A percentile compares a stretch with the other conserved stretches of the same genome.
Conservation (phyloP, 768 basidiomycete genomes). For the Termitomyces sp. region DNA sequence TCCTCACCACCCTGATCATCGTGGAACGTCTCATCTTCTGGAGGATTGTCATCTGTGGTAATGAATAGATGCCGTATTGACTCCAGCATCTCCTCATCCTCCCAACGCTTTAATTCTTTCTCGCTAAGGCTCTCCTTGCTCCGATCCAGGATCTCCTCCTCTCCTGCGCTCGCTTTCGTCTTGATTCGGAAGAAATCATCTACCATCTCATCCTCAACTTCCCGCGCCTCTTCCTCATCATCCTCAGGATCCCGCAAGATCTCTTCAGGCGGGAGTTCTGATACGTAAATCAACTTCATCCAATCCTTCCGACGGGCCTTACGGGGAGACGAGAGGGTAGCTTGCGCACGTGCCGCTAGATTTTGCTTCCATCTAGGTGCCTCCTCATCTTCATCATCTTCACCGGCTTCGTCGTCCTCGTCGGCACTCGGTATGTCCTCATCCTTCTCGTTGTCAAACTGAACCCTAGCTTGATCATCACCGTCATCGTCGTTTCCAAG, state of each 20-base stretch:
- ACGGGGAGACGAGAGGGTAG: conserved; percentile 29
- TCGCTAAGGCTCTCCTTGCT: conserved; percentile 56
- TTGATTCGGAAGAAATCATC: conserved; percentile 77
- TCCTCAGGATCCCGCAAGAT: conserved; percentile 45
- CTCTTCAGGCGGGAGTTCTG: conserved; percentile 63
- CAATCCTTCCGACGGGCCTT: conserved; percentile 59
- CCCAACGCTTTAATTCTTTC: conserved; percentile 69
- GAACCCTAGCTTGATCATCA: conserved; percentile 22
- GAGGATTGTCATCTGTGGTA: conserved; percentile 48
- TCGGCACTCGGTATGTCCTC: conserved; percentile 47
- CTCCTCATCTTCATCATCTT: conserved; percentile 34
- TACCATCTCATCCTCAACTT: conserved; percentile 30
- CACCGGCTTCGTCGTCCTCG: conserved; percentile 35
- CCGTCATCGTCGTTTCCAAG: conserved; percentile 38
- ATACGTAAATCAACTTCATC: conserved; percentile 82
- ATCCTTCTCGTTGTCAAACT: conserved; percentile 42
- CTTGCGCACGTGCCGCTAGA: conserved; percentile 42
- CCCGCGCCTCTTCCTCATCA: conserved; percentile 25
- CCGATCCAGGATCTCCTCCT: conserved; percentile 61
- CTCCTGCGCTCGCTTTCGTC: conserved; percentile 27
- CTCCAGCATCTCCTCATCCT: conserved; percentile 80
- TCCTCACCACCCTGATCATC: conserved; percentile 30
- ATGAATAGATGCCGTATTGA: conserved; percentile 89
- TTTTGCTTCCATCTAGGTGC: conserved; percentile 75
- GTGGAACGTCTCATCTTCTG: conserved; percentile 28